Evolutionary conservation across 345 rosid species (phyloP), one percentile per base, ranked within the genome.

Genomic region (Melaleuca quinquenervia): DNA sequence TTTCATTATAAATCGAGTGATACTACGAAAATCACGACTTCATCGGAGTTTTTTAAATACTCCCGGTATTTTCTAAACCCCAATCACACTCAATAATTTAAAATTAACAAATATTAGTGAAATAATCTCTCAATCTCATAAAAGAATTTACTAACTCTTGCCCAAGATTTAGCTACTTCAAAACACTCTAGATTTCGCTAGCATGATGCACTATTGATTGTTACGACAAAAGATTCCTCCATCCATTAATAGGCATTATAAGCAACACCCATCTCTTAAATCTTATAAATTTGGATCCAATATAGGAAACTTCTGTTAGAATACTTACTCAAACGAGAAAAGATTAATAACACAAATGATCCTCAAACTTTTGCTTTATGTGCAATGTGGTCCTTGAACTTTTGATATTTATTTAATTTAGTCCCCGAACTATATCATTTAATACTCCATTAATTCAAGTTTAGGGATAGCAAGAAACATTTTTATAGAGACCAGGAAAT

Each of bases 191-290:
- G 14, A 16, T 64, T 64, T 64, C 45, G n/a, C n/a, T n/a, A n/a
- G n/a, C n/a, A n/a, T n/a, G 1, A 3, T 10, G 2, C 1, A 4
- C 13, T 70, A 32, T 32, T 0, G 1, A 16, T 64, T 32, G 75
- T 62, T 29, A 62, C 0, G 8, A 10, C 75, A 0, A 0, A 15
- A 16, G 36, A 36, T 48, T 70, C 78, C 1, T 15, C 21, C 44
- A 11, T 64, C 16, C 45, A 32, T 16, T 64, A 36, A 32, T 32
- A 3, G 76, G 45, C 22, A 32, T 11, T 15, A 3, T 16, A 56
- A 56, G 15, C 1, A 0, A 26, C 64, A 56, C 7, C 64, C 0
- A 56, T 29, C 0, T 56, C 64, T 26, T 26, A 26, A 26, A 56
- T 13, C 3, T 4, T 26, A 0, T 21, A 54, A 26, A 54, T 54